phyloP scores from a whole-genome alignment of 139 green algal genomes.

The Coccomyxa sp. region DNA sequence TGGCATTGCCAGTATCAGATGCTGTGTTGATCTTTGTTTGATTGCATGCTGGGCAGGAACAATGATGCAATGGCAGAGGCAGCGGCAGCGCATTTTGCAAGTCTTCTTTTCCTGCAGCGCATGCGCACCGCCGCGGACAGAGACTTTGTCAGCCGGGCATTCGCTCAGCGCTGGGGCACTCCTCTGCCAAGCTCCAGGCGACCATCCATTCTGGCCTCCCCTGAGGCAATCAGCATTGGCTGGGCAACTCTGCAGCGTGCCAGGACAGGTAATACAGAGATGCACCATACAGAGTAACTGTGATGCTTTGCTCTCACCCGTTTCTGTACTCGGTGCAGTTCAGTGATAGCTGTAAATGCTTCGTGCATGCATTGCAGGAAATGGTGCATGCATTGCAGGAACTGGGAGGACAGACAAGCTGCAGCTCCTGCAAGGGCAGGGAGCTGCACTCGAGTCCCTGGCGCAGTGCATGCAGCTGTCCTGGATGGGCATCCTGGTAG shows the following conservation, averaged over 20 bases:
- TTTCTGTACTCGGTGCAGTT: too few relatives aligned
- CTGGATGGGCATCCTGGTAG: slow-evolving; percentile 80
- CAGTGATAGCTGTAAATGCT: too few relatives aligned
- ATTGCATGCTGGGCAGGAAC: neutral
- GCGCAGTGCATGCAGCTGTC: slow-evolving; percentile 30
- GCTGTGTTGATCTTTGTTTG: too few relatives aligned
- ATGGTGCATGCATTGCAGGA: too few relatives aligned
- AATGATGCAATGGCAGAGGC: neutral
- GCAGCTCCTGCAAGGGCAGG: neutral
- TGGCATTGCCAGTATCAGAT: too few relatives aligned
- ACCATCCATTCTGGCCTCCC: neutral
- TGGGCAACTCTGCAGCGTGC: neutral
- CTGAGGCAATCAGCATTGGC: neutral
- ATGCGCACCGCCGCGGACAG: slow-evolving; percentile 72
- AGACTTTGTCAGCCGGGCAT: slow-evolving; percentile 37
- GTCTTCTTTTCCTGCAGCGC: slow-evolving; percentile 77
- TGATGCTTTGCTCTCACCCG: too few relatives aligned
- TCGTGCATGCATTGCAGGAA: too few relatives aligned
- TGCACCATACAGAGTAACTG: slow-evolving; percentile 1
- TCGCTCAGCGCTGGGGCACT: slow-evolving; percentile 43
- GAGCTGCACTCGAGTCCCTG: slow-evolving; percentile 57
- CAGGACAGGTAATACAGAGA: slow-evolving; percentile 21
- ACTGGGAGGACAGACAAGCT: too few relatives aligned
- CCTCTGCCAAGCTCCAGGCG: neutral
- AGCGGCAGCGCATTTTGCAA: slow-evolving; percentile 44